Percentiles rank a stretch among this genome's conserved stretches.
These are phyloP conservation scores for Rhizopogon salebrosus DNA, from an alignment of 768 basidiomycete species.

Conservation along the genomic window DNA sequence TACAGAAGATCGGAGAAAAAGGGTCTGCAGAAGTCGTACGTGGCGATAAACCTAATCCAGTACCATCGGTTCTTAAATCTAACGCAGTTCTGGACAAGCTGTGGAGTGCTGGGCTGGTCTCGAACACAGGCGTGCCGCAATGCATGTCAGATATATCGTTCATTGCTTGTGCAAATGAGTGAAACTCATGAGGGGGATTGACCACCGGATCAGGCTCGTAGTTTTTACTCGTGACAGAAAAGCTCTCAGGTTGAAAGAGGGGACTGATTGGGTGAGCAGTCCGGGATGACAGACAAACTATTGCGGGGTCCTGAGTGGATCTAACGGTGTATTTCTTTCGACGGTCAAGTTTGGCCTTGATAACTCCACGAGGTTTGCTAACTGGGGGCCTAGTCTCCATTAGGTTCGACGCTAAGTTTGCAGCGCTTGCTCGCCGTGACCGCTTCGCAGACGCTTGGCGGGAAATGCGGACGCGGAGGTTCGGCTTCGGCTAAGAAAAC, in stretches of 20 bases:
- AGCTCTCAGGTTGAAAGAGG: slow-evolving; percentile 11
- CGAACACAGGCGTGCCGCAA: slow-evolving; percentile 20
- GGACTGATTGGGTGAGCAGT: slow-evolving; percentile 23
- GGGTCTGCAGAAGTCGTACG: background rate
- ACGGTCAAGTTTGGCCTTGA: slow-evolving; percentile 26
- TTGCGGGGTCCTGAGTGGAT: slow-evolving; percentile 5
- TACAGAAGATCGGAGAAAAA: background rate
- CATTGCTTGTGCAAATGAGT: slow-evolving; percentile 22
- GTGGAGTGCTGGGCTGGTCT: slow-evolving; percentile 5
- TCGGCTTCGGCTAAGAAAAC: slow-evolving; percentile 25
- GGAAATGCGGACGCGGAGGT: slow-evolving; percentile 25
- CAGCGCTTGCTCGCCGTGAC: background rate
- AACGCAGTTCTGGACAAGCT: slow-evolving; percentile 1
- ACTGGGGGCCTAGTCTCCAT: background rate
- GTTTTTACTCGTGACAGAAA: background rate
- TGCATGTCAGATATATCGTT: slow-evolving; percentile 25
- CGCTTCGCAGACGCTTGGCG: slow-evolving; percentile 21
- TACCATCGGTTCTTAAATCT: background rate
- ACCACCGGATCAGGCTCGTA: slow-evolving; percentile 11
- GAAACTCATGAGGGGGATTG: slow-evolving; percentile 21
- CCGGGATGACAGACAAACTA: slow-evolving; percentile 6
- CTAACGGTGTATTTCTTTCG: slow-evolving; percentile 16
- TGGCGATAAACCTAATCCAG: slow-evolving; percentile 1
- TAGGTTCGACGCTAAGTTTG: background rate
- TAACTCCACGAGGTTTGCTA: slow-evolving; percentile 22